Conservation (phyloP, 2,329 filamentous ascomycete genomes). For the Coniosporium tulheliwenetii region DNA sequence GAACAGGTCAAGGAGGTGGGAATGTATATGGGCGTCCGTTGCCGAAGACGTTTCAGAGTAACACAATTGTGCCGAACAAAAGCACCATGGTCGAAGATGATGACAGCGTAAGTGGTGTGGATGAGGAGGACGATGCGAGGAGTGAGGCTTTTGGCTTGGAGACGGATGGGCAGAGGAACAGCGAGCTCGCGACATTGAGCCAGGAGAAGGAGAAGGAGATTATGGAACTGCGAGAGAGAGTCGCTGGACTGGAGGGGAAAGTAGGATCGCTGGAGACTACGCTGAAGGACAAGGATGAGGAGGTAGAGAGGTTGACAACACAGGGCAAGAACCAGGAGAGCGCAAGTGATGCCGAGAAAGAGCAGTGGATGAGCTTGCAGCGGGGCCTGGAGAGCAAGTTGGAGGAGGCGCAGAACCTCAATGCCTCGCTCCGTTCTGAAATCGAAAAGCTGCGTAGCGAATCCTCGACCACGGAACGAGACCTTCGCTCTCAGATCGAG, state of each 20-base stretch:
- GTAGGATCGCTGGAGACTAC: slow-evolving; percentile 54
- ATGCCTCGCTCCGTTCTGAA: slow-evolving; percentile 64
- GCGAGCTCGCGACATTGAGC: slow-evolving; percentile 20
- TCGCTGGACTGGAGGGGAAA: slow-evolving; percentile 59
- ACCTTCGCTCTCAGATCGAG: slow-evolving; percentile 5
- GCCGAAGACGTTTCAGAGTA: slow-evolving; percentile 83
- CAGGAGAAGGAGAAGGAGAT: slow-evolving; percentile 53
- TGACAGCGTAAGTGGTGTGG: slow-evolving; percentile 47
- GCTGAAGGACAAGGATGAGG: slow-evolving; percentile 55
- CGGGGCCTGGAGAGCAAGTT: slow-evolving; percentile 57
- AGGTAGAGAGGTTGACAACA: slow-evolving; percentile 45
- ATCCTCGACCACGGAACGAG: slow-evolving; percentile 33
- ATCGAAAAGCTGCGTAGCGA: slow-evolving; percentile 57
- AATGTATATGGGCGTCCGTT: slow-evolving; percentile 61
- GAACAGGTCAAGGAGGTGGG: slow-evolving; percentile 6
- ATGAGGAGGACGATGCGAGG: slow-evolving; percentile 39
- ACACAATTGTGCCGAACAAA: slow-evolving; percentile 94
- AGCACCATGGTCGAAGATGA: slow-evolving; percentile 96
- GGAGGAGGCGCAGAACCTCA: slow-evolving; percentile 58
- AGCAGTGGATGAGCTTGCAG: slow-evolving; percentile 49
- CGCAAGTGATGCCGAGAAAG: slow-evolving; percentile 14
- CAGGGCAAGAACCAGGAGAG: slow-evolving; percentile 37
- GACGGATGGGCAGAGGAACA: slow-evolving; percentile 17
- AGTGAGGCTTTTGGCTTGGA: slow-evolving; percentile 50
- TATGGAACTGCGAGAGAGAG: slow-evolving; percentile 64